Evolutionary conservation across 441 rosid genomes (phyloP), one percentile per base, ranked within the genome.

Genomic region (Populus hybrid): DNA sequence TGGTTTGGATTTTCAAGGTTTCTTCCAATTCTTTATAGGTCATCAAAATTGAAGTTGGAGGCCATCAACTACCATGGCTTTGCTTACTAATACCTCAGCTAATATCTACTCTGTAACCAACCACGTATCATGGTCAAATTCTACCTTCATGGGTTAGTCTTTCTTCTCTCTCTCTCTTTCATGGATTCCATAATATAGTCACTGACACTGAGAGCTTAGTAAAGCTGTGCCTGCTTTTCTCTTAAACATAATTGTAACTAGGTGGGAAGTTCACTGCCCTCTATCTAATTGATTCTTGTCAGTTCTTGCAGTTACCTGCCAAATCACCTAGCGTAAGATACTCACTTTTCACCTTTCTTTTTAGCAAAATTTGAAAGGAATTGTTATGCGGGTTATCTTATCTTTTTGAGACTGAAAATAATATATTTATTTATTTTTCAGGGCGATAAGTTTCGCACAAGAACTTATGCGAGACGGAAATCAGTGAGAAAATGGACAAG

Each of bases 401-500:
- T 28, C 2, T 0, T 10, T 75, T 36, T 32, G 34, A 68, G 11
- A 9, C 30, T 21, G 53, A 46, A 36, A 16, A 3, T 36, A 20
- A 10, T 53, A 1, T 67, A 46, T 30, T 70, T 70, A 12, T 72
- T 23, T 69, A 8, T 77, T 71, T 71, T 75, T 72, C 80, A 87
- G 98, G 73, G 46, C 16, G 67, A 53, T 66, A 84, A 79, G 82
- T 81, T 79, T 42, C 72, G 85, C 38, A 35, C 50, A 2, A 67
- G 75, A 61, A 82, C 78, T 16, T 86, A 83, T 75, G 89, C 91
- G 0, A 87, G 86, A 79, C 86, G 84, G 74, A 90, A 88, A 81
- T 81, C 94, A 4, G 69, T 70, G 72, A 90, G 88, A 84, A 90
- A 85, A 78, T 30, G 32, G 32, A 30, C 32, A 30, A 3, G 32